phyloP scores from a whole-genome alignment of 2,329 filamentous ascomycete species.

The Trichoderma hamatum region DNA sequence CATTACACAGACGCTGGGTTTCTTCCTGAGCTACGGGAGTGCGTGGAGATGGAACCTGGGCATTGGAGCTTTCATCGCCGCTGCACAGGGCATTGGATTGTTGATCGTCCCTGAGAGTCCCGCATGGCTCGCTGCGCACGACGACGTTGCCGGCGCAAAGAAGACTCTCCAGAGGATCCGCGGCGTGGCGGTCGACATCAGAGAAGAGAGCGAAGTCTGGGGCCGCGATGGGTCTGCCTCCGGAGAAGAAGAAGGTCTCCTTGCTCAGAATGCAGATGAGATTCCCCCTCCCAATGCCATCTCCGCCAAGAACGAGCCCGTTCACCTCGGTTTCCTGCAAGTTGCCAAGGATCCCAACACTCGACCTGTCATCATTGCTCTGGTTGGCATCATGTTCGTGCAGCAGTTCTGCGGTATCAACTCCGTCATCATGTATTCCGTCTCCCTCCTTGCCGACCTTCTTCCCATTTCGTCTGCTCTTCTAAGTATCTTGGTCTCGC shows the following conservation, averaged over 20 bases:
- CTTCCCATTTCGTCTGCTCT: constrained; percentile 80
- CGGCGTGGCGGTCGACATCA: constrained; percentile 68
- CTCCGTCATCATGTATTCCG: constrained; percentile 98
- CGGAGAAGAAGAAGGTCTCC: constrained; percentile 72
- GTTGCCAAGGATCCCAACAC: constrained; percentile 70
- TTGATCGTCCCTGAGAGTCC: constrained; percentile 83
- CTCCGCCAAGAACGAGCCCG: constrained; percentile 28
- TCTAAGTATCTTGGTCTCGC: constrained; percentile 84
- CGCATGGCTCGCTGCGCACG: constrained; percentile 77
- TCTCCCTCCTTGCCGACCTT: constrained; percentile 80
- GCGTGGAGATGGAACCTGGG: constrained; percentile 85
- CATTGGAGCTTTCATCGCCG: constrained; percentile 69
- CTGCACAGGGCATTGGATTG: constrained; percentile 70
- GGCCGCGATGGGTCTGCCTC: constrained; percentile 45
- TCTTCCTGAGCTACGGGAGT: constrained; percentile 78
- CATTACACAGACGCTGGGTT: constrained; percentile 79
- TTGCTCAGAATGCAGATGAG: constrained; percentile 45
- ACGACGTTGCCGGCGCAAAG: constrained; percentile 62
- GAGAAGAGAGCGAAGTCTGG: constrained; percentile 71
- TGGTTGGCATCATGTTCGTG: constrained; percentile 87
- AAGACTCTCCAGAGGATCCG: constrained; percentile 74
- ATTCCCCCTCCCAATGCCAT: constrained; percentile 23
- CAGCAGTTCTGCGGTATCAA: constrained; percentile 96
- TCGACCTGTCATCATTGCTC: constrained; percentile 75
- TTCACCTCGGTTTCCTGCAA: constrained; percentile 62